Conservation (phyloP, 2,329 filamentous ascomycete species). For the Chaetomiaceae sp. region DNA sequence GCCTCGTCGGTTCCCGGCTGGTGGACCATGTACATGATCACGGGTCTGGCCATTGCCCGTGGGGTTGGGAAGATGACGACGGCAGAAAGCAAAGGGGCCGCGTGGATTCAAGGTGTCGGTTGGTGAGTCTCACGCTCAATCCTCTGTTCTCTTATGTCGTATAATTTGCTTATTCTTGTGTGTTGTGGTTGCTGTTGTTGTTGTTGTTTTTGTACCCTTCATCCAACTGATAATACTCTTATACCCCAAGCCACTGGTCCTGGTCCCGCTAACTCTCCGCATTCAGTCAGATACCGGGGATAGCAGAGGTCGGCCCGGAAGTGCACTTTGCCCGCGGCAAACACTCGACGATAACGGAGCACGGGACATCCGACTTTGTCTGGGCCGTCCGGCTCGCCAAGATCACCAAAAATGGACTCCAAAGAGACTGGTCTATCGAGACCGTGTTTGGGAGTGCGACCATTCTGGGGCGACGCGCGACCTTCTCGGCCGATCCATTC, state of each 20-base stretch:
- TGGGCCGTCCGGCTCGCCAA: constrained; percentile 13
- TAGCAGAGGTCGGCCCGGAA: constrained; percentile 1
- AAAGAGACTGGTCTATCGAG: constrained; percentile 5
- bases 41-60: neutral
- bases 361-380: constrained; percentile 2
- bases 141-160: neutral
- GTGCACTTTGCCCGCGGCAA: neutral
- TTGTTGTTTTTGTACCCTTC: too few relatives aligned
- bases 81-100: neutral
- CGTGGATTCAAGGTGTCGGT: neutral
- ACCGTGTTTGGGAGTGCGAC: neutral
- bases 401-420: constrained; percentile 10
- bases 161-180: too few relatives aligned
- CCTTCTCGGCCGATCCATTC: neutral
- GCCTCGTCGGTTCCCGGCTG: neutral
- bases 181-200: too few relatives aligned
- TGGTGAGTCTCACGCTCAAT: neutral
- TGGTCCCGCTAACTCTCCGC: neutral
- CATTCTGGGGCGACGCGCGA: neutral
- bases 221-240: too few relatives aligned
- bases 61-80: neutral
- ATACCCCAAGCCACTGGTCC: too few relatives aligned
- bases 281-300: neutral
- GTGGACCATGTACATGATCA: neutral
- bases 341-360: neutral